Evolutionary conservation across 441 rosid species (phyloP).

Genomic region (Pelargonium cotyledonis): DNA sequence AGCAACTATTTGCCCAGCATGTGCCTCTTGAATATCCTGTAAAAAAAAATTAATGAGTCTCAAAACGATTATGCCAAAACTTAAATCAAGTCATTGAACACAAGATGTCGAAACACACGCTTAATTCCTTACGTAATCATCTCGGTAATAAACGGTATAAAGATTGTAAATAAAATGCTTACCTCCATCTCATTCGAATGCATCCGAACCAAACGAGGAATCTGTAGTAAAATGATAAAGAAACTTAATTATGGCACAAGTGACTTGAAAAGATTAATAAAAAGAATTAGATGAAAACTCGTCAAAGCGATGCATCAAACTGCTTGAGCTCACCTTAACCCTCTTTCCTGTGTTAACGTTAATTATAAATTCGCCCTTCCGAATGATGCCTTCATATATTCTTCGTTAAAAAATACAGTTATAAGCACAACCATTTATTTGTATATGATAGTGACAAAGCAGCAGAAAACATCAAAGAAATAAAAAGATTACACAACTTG

Average conservation of each 20-base stretch:
- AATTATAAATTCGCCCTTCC: conserved; percentile 85
- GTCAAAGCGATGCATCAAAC: neutral
- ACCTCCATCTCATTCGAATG: conserved; percentile 99
- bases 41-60: neutral
- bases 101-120: neutral
- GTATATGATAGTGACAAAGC: neutral
- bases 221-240: conserved; percentile 40
- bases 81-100: neutral
- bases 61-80: neutral
- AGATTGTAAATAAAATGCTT: conserved; percentile 19
- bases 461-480: conserved; percentile 7
- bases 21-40: conserved; percentile 97
- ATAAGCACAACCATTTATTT: conserved; percentile 23
- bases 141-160: conserved; percentile 7
- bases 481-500: neutral
- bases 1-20: conserved; percentile 97
- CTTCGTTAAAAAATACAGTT: conserved; percentile 36
- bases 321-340: conserved; percentile 57
- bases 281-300: neutral
- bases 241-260: conserved; percentile 6
- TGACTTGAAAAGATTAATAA: neutral
- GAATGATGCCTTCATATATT: conserved; percentile 85
- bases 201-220: conserved; percentile 93
- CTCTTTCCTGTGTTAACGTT: conserved; percentile 92
- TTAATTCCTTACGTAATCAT: neutral